Evolutionary conservation across 148 eudicot genomes (phyloP).

Genomic region (Rhododendron ferrugineum): DNA sequence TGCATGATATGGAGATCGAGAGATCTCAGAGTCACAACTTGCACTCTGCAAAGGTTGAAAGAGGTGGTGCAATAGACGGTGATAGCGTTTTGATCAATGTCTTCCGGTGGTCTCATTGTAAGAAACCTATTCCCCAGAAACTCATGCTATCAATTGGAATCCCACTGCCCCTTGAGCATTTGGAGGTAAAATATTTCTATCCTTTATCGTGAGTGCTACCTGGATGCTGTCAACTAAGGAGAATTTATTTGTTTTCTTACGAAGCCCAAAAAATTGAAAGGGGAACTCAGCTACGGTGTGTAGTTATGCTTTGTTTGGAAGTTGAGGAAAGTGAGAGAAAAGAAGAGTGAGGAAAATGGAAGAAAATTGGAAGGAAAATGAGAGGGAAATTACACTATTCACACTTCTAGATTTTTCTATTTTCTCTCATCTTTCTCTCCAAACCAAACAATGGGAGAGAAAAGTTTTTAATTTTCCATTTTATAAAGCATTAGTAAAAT

Average conservation of each 20-base stretch:
- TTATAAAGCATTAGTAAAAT: no score
- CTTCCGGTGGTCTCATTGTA: constrained; percentile 89
- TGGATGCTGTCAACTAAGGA: not conserved
- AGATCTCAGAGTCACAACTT: constrained; percentile 46
- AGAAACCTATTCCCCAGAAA: constrained; percentile 76
- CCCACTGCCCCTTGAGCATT: constrained; percentile 75
- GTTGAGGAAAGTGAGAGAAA: no score
- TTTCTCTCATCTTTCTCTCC: no score
- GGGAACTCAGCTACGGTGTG: not conserved
- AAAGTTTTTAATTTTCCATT: no score
- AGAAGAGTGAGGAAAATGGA: no score
- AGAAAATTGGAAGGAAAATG: no score
- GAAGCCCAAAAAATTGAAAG: not conserved
- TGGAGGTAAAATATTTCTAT: constrained; percentile 53
- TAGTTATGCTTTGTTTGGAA: not conserved
- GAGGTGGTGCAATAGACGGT: constrained; percentile 42
- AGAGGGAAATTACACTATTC: no score
- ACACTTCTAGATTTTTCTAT: no score
- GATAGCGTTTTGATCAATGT: constrained; percentile 54
- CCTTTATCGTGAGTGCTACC: not conserved
- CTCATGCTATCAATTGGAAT: constrained; percentile 68
- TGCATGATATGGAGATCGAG: constrained; percentile 54
- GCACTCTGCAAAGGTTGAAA: constrained; percentile 53
- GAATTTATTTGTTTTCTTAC: not conserved
- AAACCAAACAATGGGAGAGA: no score